phyloP scores from a whole-genome alignment of 2,329 filamentous ascomycete genomes.

The Hirsutella thompsonii region DNA sequence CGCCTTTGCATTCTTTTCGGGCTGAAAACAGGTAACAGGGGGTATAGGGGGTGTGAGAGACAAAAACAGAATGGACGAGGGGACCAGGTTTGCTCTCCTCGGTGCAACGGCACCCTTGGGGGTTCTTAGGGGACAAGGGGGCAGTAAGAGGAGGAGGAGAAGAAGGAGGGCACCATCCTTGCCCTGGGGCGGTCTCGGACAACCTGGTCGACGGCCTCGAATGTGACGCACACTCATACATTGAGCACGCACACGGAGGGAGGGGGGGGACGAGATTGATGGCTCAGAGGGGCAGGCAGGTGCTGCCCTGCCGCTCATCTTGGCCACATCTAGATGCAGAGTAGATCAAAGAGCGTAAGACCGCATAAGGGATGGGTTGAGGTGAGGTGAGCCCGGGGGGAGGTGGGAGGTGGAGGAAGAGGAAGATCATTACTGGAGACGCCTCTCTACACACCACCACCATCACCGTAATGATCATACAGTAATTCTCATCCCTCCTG shows the following conservation, averaged over 20 bases:
- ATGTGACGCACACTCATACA: not conserved
- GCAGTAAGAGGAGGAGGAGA: not conserved
- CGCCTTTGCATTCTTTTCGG: not conserved
- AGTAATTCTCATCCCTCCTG: no score
- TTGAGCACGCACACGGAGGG: not conserved
- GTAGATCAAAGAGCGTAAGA: conserved; percentile 13
- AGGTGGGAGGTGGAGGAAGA: not conserved
- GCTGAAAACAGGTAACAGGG: not conserved
- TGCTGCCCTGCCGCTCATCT: conserved; percentile 1
- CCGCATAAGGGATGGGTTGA: conserved; percentile 3
- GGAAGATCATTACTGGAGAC: no score
- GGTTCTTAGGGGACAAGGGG: not conserved
- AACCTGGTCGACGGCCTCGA: no score
- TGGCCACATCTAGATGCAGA: conserved; percentile 6
- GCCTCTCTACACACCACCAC: no score
- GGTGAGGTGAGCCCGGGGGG: not conserved
- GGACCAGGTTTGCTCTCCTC: no score
- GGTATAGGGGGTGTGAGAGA: no score
- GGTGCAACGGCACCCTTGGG: no score
- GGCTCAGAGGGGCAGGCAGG: not conserved
- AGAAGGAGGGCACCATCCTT: not conserved
- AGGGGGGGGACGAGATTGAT: no score
- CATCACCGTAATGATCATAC: no score
- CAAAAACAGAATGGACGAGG: no score
- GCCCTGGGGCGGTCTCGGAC: no score